Percentiles rank a stretch among this genome's conserved stretches.
Evolutionary conservation across 2,329 filamentous ascomycete genomes (phyloP).

Genomic region (Sarocladium strictum): DNA sequence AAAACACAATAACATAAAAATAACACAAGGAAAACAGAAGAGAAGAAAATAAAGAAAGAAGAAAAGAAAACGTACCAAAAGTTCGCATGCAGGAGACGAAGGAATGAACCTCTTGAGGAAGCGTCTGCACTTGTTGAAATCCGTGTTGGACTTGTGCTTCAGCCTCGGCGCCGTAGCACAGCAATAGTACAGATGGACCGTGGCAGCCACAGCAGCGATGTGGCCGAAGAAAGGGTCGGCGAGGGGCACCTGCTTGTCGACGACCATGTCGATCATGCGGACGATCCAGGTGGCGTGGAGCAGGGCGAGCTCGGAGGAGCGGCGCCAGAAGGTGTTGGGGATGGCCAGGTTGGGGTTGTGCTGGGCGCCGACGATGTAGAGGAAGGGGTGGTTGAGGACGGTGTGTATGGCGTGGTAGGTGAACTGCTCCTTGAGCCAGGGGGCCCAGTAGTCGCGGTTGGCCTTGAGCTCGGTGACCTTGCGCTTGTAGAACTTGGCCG

Average conservation of each 20-base stretch:
- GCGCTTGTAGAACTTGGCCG: slow-evolving; percentile 45
- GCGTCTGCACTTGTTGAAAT: slow-evolving; percentile 43
- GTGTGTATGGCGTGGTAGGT: slow-evolving; percentile 46
- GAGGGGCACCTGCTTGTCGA: slow-evolving; percentile 41
- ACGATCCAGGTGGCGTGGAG: slow-evolving; percentile 49
- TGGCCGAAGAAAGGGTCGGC: slow-evolving; percentile 48
- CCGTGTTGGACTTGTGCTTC: slow-evolving; percentile 45
- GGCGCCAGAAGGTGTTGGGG: slow-evolving; percentile 48
- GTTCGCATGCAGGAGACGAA: slow-evolving; percentile 39
- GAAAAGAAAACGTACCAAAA: slow-evolving; percentile 29
- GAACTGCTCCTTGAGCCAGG: slow-evolving; percentile 48
- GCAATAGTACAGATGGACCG: slow-evolving; percentile 48
- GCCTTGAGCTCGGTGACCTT: slow-evolving; percentile 37
- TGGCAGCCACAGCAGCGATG: slow-evolving; percentile 44
- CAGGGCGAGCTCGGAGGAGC: slow-evolving; percentile 44
- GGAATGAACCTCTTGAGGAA: slow-evolving; percentile 43
- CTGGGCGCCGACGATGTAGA: slow-evolving; percentile 46
- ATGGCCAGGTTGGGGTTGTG: slow-evolving; percentile 45
- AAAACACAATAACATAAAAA: too few species aligned
- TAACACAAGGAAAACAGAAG: too few species aligned
- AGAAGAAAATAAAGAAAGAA: neutral
- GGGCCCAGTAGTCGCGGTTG: slow-evolving; percentile 43
- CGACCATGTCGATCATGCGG: slow-evolving; percentile 47
- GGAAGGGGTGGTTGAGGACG: slow-evolving; percentile 46
- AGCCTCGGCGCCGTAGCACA: slow-evolving; percentile 41